These are phyloP conservation scores for Nicotiana paniculata DNA, from an alignment of 257 asterid species.

Conservation along the genomic window DNA sequence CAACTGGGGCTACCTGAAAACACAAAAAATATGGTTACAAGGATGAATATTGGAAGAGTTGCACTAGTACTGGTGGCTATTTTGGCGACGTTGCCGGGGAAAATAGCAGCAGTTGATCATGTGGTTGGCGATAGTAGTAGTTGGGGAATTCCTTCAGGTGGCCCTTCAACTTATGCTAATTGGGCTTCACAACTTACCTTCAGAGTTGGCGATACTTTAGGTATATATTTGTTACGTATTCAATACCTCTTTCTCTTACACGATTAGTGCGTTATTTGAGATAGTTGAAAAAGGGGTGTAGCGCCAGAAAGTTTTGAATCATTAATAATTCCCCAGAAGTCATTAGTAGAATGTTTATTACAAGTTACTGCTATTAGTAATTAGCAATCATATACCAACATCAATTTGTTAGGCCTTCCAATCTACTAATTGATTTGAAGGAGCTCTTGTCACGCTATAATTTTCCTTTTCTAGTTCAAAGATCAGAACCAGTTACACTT, in stretches of 20 bases:
- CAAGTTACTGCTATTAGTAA: background rate
- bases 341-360: background rate
- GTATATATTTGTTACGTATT: background rate
- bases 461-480: background rate
- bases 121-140: conserved; percentile 18
- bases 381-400: background rate
- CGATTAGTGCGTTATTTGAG: background rate
- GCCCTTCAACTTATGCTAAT: background rate
- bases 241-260: background rate
- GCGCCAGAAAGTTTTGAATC: background rate
- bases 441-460: background rate
- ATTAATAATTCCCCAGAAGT: background rate
- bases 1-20: conserved; percentile 8
- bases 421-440: background rate
- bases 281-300: no score
- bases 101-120: conserved; percentile 10
- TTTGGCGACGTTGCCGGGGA: background rate
- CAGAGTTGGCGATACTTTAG: conserved; percentile 16
- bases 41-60: background rate
- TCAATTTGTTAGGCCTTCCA: background rate
- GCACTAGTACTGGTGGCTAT: background rate
- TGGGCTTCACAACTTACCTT: conserved; percentile 20
- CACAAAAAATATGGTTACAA: conserved; percentile 10
- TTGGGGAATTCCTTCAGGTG: conserved; percentile 18
- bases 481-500: no score